These are phyloP conservation scores for Fonsecaea nubica DNA, from an alignment of 2,329 filamentous ascomycete species.

Conservation along the genomic window DNA sequence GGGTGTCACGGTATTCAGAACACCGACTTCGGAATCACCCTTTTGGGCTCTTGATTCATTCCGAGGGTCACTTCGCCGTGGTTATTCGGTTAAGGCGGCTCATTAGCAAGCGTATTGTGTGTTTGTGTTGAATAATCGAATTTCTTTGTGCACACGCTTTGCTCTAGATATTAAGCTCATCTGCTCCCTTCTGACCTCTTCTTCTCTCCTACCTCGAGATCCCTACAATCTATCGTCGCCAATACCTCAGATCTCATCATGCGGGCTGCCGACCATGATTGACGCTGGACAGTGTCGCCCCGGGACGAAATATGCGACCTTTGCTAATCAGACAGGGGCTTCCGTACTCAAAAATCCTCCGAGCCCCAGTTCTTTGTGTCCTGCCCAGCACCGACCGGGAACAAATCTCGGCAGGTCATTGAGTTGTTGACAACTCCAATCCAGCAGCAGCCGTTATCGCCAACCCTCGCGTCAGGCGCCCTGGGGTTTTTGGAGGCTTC, in stretches of 20 bases:
- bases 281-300: background rate
- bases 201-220: slow-evolving; percentile 4
- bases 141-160: background rate
- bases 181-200: slow-evolving; percentile 17
- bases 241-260: background rate
- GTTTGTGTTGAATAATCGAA: slow-evolving; percentile 17
- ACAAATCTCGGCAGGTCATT: background rate
- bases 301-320: slow-evolving; percentile 11
- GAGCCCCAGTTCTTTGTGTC: slow-evolving; percentile 5
- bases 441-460: background rate
- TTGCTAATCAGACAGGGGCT: slow-evolving; percentile 17
- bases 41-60: background rate
- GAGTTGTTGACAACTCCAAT: background rate
- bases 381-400: slow-evolving; percentile 9
- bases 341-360: slow-evolving; percentile 3
- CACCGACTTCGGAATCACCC: background rate
- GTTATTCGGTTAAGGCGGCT: slow-evolving; percentile 19
- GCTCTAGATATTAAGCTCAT: slow-evolving; percentile 5
- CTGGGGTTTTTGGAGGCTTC: background rate
- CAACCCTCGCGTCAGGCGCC: slow-evolving; percentile 1
- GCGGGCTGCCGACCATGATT: background rate
- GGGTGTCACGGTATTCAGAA: background rate
- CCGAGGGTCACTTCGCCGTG: background rate
- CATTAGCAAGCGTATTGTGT: slow-evolving; percentile 17
- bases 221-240: background rate